Evolutionary conservation across 768 basidiomycete genomes (phyloP).

Genomic region (Hypholoma fasciculare): DNA sequence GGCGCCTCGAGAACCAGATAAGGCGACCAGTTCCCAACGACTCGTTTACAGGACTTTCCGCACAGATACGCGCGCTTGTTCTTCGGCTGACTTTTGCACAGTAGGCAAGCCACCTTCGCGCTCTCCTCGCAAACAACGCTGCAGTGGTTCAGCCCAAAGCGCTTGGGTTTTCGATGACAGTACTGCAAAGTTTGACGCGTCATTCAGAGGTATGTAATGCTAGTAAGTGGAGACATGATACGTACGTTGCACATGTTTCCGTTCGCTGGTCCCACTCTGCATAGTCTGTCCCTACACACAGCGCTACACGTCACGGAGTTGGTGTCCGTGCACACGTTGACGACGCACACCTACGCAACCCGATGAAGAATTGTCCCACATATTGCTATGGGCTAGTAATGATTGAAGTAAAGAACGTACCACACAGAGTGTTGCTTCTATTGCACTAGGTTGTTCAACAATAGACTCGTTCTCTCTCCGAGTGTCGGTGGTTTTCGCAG

Average conservation of each 20-base stretch:
- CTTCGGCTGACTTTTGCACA: slow-evolving; percentile 14
- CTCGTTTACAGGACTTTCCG: slow-evolving; percentile 11
- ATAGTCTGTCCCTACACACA: slow-evolving; percentile 12
- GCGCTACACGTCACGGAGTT: slow-evolving; percentile 13
- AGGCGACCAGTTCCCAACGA: slow-evolving; percentile 14
- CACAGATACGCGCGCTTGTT: slow-evolving; percentile 13
- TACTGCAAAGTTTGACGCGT: neutral
- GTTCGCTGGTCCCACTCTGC: slow-evolving; percentile 9
- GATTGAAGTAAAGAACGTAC: neutral
- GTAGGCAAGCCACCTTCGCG: slow-evolving; percentile 15
- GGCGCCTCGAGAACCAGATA: slow-evolving; percentile 16
- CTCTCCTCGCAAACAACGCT: slow-evolving; percentile 7
- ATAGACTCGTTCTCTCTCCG: no score
- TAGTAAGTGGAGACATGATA: neutral
- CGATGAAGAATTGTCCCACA: no score
- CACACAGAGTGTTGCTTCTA: neutral
- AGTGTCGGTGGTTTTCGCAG: no score
- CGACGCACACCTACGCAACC: neutral
- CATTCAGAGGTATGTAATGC: neutral
- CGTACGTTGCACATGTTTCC: slow-evolving; percentile 15
- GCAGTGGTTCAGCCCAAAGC: slow-evolving; percentile 9
- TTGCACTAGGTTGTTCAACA: no score
- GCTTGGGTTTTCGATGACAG: neutral
- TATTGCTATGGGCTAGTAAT: neutral
- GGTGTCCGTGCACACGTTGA: neutral